Conservation (phyloP, 2,329 filamentous ascomycete species). For the Thermomyces lanuginosus region DNA sequence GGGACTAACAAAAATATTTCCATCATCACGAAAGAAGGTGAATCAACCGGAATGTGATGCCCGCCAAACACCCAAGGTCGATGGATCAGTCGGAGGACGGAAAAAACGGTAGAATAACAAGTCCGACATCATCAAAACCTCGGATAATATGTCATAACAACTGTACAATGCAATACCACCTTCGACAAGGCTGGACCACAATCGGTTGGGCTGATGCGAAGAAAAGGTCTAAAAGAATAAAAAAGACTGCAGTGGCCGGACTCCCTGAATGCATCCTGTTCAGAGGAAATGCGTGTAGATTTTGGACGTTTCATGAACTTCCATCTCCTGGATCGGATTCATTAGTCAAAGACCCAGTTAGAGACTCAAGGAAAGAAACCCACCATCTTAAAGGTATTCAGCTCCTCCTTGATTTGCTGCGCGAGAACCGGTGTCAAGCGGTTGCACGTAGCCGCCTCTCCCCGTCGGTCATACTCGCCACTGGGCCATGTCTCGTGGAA, state of each 20-base stretch:
- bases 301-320: constrained; percentile 96
- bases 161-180: constrained; percentile 3
- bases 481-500: constrained; percentile 95
- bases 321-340: constrained; percentile 65
- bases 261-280: no score
- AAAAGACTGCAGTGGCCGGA: constrained; percentile 22
- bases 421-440: constrained; percentile 90
- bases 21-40: no score
- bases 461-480: constrained; percentile 87
- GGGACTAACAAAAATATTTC: no score
- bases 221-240: no score
- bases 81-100: no score
- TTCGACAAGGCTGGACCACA: no score
- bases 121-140: constrained; percentile 1
- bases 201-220: no score
- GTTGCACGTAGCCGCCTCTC: constrained; percentile 95
- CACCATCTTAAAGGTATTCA: constrained; percentile 99
- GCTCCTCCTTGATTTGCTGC: constrained; percentile 97
- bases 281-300: constrained; percentile 99
- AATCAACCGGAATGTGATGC: no score
- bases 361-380: constrained; percentile 15
- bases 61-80: no score
- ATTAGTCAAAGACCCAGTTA: constrained; percentile 23
- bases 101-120: background rate
- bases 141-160: constrained; percentile 1